Percentiles rank a stretch among this genome's conserved stretches.
These are phyloP conservation scores for Collybiopsis luxurians DNA, from an alignment of 768 basidiomycete species.

Conservation along the genomic window DNA sequence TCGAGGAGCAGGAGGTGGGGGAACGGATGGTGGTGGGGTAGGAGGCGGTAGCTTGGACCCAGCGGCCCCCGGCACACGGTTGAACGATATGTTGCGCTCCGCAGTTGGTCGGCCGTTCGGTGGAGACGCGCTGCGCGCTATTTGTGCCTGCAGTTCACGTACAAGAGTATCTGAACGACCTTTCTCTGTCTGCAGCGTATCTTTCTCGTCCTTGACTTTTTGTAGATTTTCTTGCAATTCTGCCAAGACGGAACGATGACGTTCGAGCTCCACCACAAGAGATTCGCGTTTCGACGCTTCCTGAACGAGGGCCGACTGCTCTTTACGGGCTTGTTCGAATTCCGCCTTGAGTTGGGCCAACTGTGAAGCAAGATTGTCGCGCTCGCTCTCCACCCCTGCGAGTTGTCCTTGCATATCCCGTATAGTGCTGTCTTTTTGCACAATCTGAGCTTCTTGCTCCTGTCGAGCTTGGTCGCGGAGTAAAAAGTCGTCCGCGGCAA, in stretches of 20 bases:
- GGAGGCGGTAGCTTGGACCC: constrained; percentile 81
- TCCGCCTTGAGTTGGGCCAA: constrained; percentile 56
- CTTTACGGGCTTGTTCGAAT: constrained; percentile 52
- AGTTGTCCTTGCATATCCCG: constrained; percentile 50
- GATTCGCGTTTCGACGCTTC: constrained; percentile 77
- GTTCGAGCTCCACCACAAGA: constrained; percentile 71
- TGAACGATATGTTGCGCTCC: constrained; percentile 53
- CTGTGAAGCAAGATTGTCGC: constrained; percentile 39
- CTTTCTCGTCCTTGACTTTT: constrained; percentile 80
- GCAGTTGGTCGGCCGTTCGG: constrained; percentile 50
- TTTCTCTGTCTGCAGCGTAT: constrained; percentile 71
- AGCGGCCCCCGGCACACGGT: constrained; percentile 59
- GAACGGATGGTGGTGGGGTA: constrained; percentile 83
- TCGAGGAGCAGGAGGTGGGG: constrained; percentile 78
- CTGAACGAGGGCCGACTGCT: constrained; percentile 62
- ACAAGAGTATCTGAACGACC: constrained; percentile 62
- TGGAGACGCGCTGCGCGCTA: constrained; percentile 56
- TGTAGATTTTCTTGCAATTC: constrained; percentile 79
- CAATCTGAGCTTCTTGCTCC: constrained; percentile 44
- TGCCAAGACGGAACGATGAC: constrained; percentile 69
- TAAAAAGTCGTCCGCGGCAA: constrained; percentile 46
- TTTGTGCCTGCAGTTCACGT: constrained; percentile 77
- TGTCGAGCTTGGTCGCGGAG: constrained; percentile 40
- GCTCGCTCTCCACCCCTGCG: constrained; percentile 38
- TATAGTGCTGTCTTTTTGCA: constrained; percentile 49